Evolutionary conservation across 2,329 filamentous ascomycete species (phyloP), one percentile per base, ranked within the genome.

Genomic region (Chrysoporthe austroafricana): DNA sequence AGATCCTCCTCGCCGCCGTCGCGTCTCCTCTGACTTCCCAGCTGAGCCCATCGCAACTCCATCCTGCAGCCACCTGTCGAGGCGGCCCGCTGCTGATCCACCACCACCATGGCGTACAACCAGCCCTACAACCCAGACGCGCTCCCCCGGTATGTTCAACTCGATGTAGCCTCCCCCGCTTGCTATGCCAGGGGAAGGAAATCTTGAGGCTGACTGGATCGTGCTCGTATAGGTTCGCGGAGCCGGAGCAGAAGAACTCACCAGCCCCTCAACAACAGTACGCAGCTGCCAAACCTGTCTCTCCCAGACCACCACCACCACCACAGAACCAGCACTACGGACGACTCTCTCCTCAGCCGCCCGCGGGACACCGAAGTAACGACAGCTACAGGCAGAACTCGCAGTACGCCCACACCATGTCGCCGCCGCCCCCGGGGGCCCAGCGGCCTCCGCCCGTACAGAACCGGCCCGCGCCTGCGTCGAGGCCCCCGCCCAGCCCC

Each of bases 111-210:
- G 95, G 95, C 95, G 66, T 98, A 98, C 85, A 97, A 97, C 81
- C 90, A 89, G 79, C 88, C 91, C 66, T 96, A 94, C 83, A 97
- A 99, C 79, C 94, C 94, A 44, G 95, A 99, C 83, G 92, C 94
- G 77, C 88, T 99, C 71, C 95, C 95, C 77, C 93, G 93, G 91
- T 96, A 85, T 82, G 90, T 59, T 63, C 52, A 62, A 39, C 60
- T 42, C 18, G 34, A 16, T 7, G 16, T 26, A 1, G 8, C 39
- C 13, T 11, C n/a, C 3, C 14, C 4, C 21, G 1, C 11, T 21
- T 62, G 39, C 36, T 57, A 26, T n/a, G 63, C 50, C 61, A 58
- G 26, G 9, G 54, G 62, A 44, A 44, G 42, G 3, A 18, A 2
- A 43, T 18, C 39, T 18, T 39, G 43, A 59, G 34, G 59, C 65